phyloP scores from a whole-genome alignment of 1,139 yeast species.

The Meyerozyma sp. region DNA sequence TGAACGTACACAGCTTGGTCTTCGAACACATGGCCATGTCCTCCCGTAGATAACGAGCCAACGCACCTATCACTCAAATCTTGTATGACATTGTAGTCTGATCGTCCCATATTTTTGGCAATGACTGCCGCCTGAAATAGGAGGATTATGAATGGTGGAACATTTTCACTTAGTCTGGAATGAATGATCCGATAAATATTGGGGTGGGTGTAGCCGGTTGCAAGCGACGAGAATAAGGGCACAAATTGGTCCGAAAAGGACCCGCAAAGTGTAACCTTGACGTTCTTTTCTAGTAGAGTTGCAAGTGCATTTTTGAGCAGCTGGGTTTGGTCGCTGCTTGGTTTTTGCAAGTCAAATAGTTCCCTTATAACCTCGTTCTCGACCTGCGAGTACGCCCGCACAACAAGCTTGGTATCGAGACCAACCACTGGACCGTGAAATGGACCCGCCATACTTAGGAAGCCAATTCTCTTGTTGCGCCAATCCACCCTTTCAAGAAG shows the following conservation, averaged over 20 bases:
- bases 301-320: slow-evolving; percentile 28
- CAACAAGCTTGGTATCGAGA: slow-evolving; percentile 40
- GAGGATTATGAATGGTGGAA: slow-evolving; percentile 24
- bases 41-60: slow-evolving; percentile 19
- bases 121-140: slow-evolving; percentile 30
- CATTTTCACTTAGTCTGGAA: slow-evolving; percentile 20
- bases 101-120: slow-evolving; percentile 34
- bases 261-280: slow-evolving; percentile 47
- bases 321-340: slow-evolving; percentile 25
- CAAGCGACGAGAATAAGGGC: slow-evolving; percentile 42
- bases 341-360: slow-evolving; percentile 41
- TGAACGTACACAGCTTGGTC: slow-evolving; percentile 22
- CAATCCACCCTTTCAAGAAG: slow-evolving; percentile 16
- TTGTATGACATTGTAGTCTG: slow-evolving; percentile 27
- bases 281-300: slow-evolving; percentile 31
- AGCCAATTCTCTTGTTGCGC: slow-evolving; percentile 27
- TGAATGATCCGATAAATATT: slow-evolving; percentile 43
- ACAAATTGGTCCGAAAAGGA: slow-evolving; percentile 41
- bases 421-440: slow-evolving; percentile 40
- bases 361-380: slow-evolving; percentile 49
- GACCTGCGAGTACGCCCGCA: slow-evolving; percentile 38
- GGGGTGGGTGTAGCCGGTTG: slow-evolving; percentile 44
- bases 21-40: slow-evolving; percentile 24
- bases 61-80: slow-evolving; percentile 29
- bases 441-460: slow-evolving; percentile 43